These are phyloP conservation scores for Cladosporium sp. DNA, from an alignment of 2,329 filamentous ascomycete species.

Conservation along the genomic window DNA sequence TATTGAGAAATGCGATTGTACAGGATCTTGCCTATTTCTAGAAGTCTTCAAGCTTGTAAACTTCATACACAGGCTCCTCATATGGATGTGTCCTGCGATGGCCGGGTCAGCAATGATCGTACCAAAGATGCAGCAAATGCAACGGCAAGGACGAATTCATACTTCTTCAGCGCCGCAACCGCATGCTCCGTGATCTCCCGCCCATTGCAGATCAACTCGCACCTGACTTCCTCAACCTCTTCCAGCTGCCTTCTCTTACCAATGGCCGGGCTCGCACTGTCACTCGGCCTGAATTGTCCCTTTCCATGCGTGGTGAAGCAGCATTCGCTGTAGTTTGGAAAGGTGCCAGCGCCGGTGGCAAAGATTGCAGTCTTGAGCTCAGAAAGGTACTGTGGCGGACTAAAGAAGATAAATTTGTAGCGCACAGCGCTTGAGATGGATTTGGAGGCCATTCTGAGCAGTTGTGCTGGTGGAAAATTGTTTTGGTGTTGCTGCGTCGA, in stretches of 20 bases:
- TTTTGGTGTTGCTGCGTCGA: neutral
- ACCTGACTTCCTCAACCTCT: constrained; percentile 59
- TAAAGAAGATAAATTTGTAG: constrained; percentile 50
- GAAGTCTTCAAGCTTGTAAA: constrained; percentile 48
- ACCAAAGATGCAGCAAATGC: neutral
- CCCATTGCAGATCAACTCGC: constrained; percentile 64
- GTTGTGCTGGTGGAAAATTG: neutral
- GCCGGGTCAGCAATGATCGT: neutral
- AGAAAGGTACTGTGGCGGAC: constrained; percentile 40
- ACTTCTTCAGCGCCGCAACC: constrained; percentile 67
- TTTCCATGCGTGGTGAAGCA: constrained; percentile 51
- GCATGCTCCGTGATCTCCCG: constrained; percentile 58
- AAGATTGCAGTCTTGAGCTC: constrained; percentile 48
- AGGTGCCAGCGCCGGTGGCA: constrained; percentile 46
- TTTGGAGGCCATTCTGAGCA: neutral
- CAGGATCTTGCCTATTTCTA: constrained; percentile 22
- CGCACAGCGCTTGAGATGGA: constrained; percentile 11
- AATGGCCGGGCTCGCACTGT: constrained; percentile 62
- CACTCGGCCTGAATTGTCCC: constrained; percentile 66
- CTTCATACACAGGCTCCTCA: constrained; percentile 48
- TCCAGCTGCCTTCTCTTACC: constrained; percentile 60
- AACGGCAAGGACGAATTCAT: constrained; percentile 32
- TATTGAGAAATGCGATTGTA: neutral
- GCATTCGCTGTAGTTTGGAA: constrained; percentile 48
- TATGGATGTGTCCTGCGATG: constrained; percentile 45